Evolutionary conservation across 495 filamentous ascomycete species (phyloP).

Genomic region (Neurospora sp.): DNA sequence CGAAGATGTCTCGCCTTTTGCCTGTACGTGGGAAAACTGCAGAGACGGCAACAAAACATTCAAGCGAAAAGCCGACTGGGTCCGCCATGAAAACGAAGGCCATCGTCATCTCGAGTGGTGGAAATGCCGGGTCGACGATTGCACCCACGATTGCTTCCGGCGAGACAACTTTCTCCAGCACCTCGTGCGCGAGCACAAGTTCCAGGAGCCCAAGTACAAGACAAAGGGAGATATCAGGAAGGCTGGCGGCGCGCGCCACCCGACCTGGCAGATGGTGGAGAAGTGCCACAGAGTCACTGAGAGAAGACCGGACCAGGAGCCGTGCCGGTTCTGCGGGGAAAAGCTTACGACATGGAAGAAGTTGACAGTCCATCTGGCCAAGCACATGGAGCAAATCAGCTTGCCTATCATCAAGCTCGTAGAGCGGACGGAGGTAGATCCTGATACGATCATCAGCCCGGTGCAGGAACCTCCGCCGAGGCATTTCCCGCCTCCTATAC

Average conservation of each 20-base stretch:
- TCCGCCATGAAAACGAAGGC: slow-evolving; percentile 87
- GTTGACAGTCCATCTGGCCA: slow-evolving; percentile 86
- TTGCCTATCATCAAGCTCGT: slow-evolving; percentile 75
- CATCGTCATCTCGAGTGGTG: slow-evolving; percentile 92
- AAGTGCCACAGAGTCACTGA: slow-evolving; percentile 62
- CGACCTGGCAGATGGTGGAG: slow-evolving; percentile 69
- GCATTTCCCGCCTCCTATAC: slow-evolving; percentile 23
- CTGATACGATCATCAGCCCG: slow-evolving; percentile 53
- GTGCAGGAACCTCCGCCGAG: slow-evolving; percentile 44
- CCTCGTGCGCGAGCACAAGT: slow-evolving; percentile 87
- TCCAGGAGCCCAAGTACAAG: slow-evolving; percentile 64
- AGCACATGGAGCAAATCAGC: slow-evolving; percentile 92
- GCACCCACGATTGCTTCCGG: slow-evolving; percentile 74
- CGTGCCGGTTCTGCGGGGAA: slow-evolving; percentile 85
- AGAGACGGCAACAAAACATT: slow-evolving; percentile 77
- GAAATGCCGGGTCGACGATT: slow-evolving; percentile 74
- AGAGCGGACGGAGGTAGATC: slow-evolving; percentile 43
- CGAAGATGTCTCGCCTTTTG: slow-evolving; percentile 92
- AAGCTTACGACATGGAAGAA: slow-evolving; percentile 84
- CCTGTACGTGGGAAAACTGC: slow-evolving; percentile 82
- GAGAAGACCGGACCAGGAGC: slow-evolving; percentile 61
- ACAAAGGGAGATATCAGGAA: slow-evolving; percentile 47
- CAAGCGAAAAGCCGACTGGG: slow-evolving; percentile 97
- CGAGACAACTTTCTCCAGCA: slow-evolving; percentile 96
- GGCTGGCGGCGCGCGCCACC: slow-evolving; percentile 40